phyloP scores from a whole-genome alignment of 805 yeast species.

The Nakazawaea anatomiae region DNA sequence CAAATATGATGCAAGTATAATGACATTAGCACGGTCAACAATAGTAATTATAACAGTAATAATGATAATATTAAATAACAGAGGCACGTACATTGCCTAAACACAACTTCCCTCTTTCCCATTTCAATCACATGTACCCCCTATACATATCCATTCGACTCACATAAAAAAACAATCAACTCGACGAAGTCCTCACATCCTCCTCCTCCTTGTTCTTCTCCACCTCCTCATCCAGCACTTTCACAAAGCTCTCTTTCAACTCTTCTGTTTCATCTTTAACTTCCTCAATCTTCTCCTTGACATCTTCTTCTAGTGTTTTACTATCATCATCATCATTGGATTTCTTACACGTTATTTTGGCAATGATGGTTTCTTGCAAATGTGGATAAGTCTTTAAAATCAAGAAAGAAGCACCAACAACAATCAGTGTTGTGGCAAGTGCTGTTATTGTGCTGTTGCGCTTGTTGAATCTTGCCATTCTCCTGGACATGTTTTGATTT shows the following conservation, averaged over 20 bases:
- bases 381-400: conserved; percentile 11
- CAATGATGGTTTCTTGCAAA: not conserved
- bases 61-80: not conserved
- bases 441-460: conserved; percentile 3
- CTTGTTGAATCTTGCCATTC: conserved; percentile 6
- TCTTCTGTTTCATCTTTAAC: not conserved
- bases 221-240: conserved; percentile 4
- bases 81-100: no score
- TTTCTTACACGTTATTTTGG: not conserved
- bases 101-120: no score
- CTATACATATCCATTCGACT: not conserved
- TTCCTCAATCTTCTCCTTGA: not conserved
- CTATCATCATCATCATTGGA: no score
- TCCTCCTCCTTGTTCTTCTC: not conserved
- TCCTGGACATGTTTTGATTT: no score
- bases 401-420: conserved; percentile 6
- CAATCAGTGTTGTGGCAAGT: conserved; percentile 3
- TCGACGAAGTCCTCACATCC: not conserved
- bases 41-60: not conserved
- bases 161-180: not conserved
- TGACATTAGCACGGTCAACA: no score
- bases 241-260: conserved; percentile 9
- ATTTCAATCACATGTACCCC: no score
- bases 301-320: not conserved
- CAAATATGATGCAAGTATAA: no score